Base-by-base conservation (phyloP, 2,329 filamentous ascomycete genomes). In the Exophiala aquamarina region DNA sequence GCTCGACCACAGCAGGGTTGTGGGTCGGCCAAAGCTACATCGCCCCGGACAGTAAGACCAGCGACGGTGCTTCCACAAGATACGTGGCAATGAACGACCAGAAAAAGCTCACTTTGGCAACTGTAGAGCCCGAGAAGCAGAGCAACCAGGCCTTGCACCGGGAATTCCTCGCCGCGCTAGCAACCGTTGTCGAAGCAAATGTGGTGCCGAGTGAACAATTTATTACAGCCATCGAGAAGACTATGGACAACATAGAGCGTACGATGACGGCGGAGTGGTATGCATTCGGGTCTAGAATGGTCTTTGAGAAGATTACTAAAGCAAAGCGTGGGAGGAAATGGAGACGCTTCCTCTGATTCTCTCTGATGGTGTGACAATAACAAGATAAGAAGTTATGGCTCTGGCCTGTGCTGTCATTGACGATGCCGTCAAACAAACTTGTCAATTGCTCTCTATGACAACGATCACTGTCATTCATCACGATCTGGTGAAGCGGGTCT, bases 1-100 rank as follows among this genome's bases (percentile, higher is more conserved):
- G 34, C 14, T 44, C 41, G 18, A 44, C 32, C 6, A 21, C 41
- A 23, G 41, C 41, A n/a, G 41, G 41, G n/a, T 26, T 44, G 14
- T 44, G 32, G 32, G 31, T 44, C 9, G 41, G 41, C 8, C 41
- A 44, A 10, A 26, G 3, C 7, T 37, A 44, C 31, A 36, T 14
- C 1, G 14, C 31, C 7, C n/a, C 39, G 11, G 15, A 41, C 15
- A 18, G 26, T n/a, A n/a, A n/a, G n/a, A n/a, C n/a, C 39, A 4
- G 23, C 39, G 26, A 28, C 26, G 26, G 10, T n/a, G 13, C 28
- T 15, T 28, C 11, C n/a, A 44, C 41, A 17, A 44, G 17, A 13
- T 37, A 37, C 32, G 21, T 40, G 8, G 37, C 35, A 17, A n/a
- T 18, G 7, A 15, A 8, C 21, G 20, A 28, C 10, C 11, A 28